Evolutionary conservation across 2,329 filamentous ascomycete species (phyloP).

Genomic region (Colletotrichum tanaceti): DNA sequence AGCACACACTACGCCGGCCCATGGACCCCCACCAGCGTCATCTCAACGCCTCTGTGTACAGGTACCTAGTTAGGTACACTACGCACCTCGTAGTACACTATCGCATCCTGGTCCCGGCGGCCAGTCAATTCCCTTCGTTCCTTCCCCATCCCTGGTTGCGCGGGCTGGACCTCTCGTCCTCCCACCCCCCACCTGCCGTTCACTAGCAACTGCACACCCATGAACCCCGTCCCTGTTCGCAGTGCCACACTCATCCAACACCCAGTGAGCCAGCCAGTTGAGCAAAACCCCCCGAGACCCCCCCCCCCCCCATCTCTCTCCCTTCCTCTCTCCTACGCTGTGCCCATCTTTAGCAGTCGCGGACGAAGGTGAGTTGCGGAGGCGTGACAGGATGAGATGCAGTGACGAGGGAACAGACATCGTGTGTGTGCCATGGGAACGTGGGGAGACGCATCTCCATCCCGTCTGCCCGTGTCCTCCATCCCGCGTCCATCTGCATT

Average conservation of each 20-base stretch:
- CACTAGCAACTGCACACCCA: neutral
- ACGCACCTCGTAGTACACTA: too few species aligned
- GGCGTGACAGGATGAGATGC: slow-evolving; percentile 24
- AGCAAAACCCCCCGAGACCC: neutral
- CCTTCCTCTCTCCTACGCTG: too few species aligned
- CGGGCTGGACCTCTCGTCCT: slow-evolving; percentile 25
- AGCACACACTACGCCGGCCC: neutral
- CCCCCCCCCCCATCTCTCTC: too few species aligned
- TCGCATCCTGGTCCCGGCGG: slow-evolving; percentile 17
- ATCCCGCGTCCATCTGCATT: neutral
- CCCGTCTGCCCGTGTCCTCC: too few species aligned
- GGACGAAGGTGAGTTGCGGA: slow-evolving; percentile 6
- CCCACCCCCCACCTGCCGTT: slow-evolving; percentile 23
- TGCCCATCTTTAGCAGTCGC: neutral
- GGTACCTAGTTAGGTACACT: too few species aligned
- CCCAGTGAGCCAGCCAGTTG: neutral
- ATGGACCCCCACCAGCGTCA: slow-evolving; percentile 8
- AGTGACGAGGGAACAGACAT: slow-evolving; percentile 6
- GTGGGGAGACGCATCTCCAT: slow-evolving; percentile 5
- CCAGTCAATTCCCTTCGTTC: slow-evolving; percentile 15
- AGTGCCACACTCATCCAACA: neutral
- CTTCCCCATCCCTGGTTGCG: slow-evolving; percentile 2
- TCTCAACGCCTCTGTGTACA: slow-evolving; percentile 11
- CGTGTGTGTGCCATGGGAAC: neutral
- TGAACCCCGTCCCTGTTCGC: neutral